These are phyloP conservation scores for Trichoderma semiorbis DNA, from an alignment of 2,329 filamentous ascomycete genomes.

Conservation along the genomic window DNA sequence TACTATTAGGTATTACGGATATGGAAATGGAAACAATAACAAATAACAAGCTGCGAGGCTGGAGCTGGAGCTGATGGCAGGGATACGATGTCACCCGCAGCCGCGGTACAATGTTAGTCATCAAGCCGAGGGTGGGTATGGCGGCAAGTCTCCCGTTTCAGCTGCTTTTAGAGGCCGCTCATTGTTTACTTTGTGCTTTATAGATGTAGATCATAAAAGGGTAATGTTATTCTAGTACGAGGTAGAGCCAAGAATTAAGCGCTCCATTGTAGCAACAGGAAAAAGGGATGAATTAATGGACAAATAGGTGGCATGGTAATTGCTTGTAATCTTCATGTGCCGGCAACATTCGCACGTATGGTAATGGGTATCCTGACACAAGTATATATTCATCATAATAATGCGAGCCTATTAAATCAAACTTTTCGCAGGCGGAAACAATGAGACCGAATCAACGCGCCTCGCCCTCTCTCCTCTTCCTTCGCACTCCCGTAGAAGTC, in stretches of 20 bases:
- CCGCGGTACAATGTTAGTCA: slow-evolving; percentile 25
- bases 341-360: neutral
- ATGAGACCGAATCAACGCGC: slow-evolving; percentile 2
- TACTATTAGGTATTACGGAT: neutral
- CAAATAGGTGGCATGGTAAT: neutral
- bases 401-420: slow-evolving; percentile 12
- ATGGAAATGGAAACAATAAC: slow-evolving; percentile 8
- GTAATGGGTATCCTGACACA: neutral
- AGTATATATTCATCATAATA: neutral
- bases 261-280: neutral
- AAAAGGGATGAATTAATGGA: neutral
- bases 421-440: neutral
- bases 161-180: neutral
- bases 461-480: slow-evolving; percentile 33
- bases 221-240: neutral
- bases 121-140: neutral
- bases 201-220: neutral
- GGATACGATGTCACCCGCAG: slow-evolving; percentile 24
- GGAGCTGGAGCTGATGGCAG: slow-evolving; percentile 21
- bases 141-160: neutral
- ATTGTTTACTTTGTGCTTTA: neutral
- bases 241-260: neutral
- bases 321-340: neutral
- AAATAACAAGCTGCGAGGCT: slow-evolving; percentile 3
- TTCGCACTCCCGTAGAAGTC: slow-evolving; percentile 26